phyloP scores from a whole-genome alignment of 83 land plant species.

The Thuja plicata region DNA sequence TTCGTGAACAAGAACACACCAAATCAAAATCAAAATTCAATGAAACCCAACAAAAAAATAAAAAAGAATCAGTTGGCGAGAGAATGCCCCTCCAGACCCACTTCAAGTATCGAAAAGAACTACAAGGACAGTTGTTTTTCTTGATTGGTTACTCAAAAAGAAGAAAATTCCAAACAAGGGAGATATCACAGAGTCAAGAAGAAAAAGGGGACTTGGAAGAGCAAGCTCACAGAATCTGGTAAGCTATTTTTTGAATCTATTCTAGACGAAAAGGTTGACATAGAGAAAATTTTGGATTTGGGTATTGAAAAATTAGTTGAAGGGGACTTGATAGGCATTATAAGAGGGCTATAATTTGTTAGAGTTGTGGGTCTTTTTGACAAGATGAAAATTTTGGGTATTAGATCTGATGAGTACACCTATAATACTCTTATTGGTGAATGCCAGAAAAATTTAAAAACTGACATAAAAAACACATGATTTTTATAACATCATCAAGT shows the following conservation, averaged over 20 bases:
- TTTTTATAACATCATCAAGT: too few species aligned
- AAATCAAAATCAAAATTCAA: neutral
- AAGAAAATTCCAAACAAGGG: neutral
- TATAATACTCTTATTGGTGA: conserved; percentile 90
- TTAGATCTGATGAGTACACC: conserved; percentile 77
- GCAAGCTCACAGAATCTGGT: conserved; percentile 40
- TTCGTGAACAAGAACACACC: neutral
- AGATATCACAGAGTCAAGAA: conserved; percentile 29
- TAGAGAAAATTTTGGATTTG: conserved; percentile 22
- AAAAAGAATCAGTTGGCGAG: neutral
- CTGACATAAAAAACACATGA: too few species aligned
- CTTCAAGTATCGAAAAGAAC: conserved; percentile 4
- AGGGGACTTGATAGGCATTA: conserved; percentile 46
- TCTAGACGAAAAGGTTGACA: conserved; percentile 8
- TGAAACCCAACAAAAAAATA: conserved; percentile 10
- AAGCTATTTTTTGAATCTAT: conserved; percentile 36
- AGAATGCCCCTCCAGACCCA: conserved; percentile 4
- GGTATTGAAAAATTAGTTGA: conserved; percentile 4
- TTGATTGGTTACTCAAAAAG: conserved; percentile 16
- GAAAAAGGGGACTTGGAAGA: conserved; percentile 52
- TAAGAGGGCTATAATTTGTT: conserved; percentile 54
- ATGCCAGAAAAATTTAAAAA: conserved; percentile 58
- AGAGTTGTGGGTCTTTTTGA: conserved; percentile 48
- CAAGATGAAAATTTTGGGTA: conserved; percentile 66
- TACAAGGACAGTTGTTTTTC: conserved; percentile 20